Evolutionary conservation across 805 yeast genomes (phyloP).

Genomic region (Myxozyma monticola): DNA sequence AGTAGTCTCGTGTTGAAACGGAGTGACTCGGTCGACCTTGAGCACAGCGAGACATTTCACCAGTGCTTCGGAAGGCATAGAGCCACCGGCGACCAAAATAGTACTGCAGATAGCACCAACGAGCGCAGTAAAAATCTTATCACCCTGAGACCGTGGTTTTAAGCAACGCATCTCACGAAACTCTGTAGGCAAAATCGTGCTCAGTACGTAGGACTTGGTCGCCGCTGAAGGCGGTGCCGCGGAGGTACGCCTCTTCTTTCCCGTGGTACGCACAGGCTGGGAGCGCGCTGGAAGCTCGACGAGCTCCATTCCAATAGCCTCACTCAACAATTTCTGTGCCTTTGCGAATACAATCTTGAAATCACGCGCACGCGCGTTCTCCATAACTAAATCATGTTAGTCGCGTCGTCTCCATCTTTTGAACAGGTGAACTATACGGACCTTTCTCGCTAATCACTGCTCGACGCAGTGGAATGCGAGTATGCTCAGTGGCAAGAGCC

Average conservation of each 20-base stretch:
- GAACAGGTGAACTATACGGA: too few relatives aligned
- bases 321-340: slow-evolving; percentile 15
- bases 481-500: slow-evolving; percentile 19
- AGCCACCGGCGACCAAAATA: slow-evolving; percentile 19
- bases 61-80: slow-evolving; percentile 10
- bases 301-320: slow-evolving; percentile 15
- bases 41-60: slow-evolving; percentile 17
- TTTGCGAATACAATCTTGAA: slow-evolving; percentile 14
- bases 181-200: slow-evolving; percentile 7
- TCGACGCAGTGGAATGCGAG: slow-evolving; percentile 20
- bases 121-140: slow-evolving; percentile 15
- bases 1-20: slow-evolving; percentile 17
- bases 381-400: slow-evolving; percentile 19
- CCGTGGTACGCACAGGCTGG: slow-evolving; percentile 2
- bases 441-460: slow-evolving; percentile 19
- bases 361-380: slow-evolving; percentile 15
- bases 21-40: slow-evolving; percentile 14
- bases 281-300: slow-evolving; percentile 22
- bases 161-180: slow-evolving; percentile 9
- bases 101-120: slow-evolving; percentile 14
- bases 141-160: slow-evolving; percentile 10
- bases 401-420: too few relatives aligned
- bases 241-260: slow-evolving; percentile 4
- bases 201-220: slow-evolving; percentile 12
- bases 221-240: not conserved